These are phyloP conservation scores for Spathaspora sp. DNA, from an alignment of 1,139 yeast species.

Conservation along the genomic window DNA sequence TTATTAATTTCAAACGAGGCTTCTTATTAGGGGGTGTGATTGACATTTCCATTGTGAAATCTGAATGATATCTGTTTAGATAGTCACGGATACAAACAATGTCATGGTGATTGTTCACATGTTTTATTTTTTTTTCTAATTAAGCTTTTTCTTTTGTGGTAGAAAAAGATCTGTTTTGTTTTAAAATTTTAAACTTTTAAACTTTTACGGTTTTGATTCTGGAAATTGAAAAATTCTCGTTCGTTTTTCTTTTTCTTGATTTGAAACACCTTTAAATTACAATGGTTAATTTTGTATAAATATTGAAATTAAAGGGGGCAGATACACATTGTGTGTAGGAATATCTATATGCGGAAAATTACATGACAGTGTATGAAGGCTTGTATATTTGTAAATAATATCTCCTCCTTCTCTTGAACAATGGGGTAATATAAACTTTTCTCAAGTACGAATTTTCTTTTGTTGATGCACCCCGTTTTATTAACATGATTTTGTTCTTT, in stretches of 20 bases:
- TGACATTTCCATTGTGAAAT: too few relatives aligned
- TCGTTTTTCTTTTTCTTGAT: too few relatives aligned
- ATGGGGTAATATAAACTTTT: background rate
- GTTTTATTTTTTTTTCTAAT: too few relatives aligned
- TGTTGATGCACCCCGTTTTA: background rate
- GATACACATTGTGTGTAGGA: too few relatives aligned
- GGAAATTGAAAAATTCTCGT: background rate
- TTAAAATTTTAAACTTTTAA: background rate
- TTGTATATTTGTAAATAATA: too few relatives aligned
- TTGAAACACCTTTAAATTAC: background rate
- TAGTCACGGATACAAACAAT: background rate
- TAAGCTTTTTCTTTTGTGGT: background rate
- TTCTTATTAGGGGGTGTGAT: background rate
- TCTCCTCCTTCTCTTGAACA: background rate
- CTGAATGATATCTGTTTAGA: too few relatives aligned
- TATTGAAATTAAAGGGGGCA: too few relatives aligned
- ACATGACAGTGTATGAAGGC: too few relatives aligned
- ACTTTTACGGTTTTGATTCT: background rate
- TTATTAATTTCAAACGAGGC: background rate
- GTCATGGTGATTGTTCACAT: background rate
- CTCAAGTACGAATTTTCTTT: background rate
- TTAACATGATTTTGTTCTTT: too few relatives aligned
- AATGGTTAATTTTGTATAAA: too few relatives aligned
- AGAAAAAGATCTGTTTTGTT: background rate
- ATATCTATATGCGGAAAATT: too few relatives aligned